Percentiles rank a stretch among this genome's conserved stretches.
Conservation (phyloP, 768 basidiomycete species). For the Leucosporidium yakuticum region DNA sequence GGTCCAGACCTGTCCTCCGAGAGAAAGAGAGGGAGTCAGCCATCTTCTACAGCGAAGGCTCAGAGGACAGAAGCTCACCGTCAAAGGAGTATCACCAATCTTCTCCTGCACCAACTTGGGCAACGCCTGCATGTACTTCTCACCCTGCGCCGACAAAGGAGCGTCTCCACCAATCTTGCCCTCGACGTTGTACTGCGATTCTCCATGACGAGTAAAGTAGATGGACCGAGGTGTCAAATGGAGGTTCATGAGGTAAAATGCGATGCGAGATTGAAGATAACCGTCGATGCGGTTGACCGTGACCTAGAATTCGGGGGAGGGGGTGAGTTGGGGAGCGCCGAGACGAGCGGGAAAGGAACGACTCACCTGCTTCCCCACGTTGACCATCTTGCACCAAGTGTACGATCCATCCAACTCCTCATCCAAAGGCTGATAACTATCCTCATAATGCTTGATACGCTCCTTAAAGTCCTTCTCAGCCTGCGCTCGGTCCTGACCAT, state of each 20-base stretch:
- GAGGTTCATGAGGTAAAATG: constrained; percentile 88
- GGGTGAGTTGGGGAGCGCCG: not conserved
- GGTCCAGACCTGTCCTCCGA: constrained; percentile 74
- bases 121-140: constrained; percentile 76
- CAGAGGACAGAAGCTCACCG: constrained; percentile 50
- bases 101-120: constrained; percentile 83
- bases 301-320: constrained; percentile 1
- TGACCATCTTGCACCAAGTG: constrained; percentile 83
- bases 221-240: constrained; percentile 95
- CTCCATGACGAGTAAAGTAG: constrained; percentile 93
- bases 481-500: constrained; percentile 71
- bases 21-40: not conserved
- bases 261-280: constrained; percentile 92
- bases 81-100: constrained; percentile 79
- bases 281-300: constrained; percentile 65
- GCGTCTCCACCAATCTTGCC: constrained; percentile 99
- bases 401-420: constrained; percentile 67
- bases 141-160: constrained; percentile 70
- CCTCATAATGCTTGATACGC: constrained; percentile 88
- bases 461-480: constrained; percentile 85
- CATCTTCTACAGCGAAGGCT: no score
- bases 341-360: constrained; percentile 41
- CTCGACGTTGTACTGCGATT: constrained; percentile 92
- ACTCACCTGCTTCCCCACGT: constrained; percentile 85
- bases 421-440: constrained; percentile 83